A percentile compares a stretch with the other conserved stretches of the same genome.
Evolutionary conservation across 768 basidiomycete species (phyloP).

Genomic region (Calocybe gangraenosa): DNA sequence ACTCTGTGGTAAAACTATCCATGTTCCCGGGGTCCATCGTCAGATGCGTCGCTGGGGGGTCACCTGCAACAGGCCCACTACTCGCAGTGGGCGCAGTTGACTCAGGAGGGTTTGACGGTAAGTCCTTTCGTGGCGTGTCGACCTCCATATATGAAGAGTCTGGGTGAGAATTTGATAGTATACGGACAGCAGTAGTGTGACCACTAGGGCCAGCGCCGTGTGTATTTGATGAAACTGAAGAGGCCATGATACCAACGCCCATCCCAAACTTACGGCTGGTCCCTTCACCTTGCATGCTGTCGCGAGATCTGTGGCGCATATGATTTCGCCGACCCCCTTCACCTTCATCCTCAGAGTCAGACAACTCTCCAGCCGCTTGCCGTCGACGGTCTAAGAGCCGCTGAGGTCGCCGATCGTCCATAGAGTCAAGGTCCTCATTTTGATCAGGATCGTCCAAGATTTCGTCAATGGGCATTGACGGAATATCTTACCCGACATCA

Average conservation of each 20-base stretch:
- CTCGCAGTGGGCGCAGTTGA: neutral
- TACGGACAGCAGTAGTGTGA: conserved; percentile 50
- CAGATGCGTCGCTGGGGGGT: conserved; percentile 5
- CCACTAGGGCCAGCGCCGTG: conserved; percentile 78
- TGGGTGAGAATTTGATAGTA: conserved; percentile 30
- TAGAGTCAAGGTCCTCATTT: conserved; percentile 79
- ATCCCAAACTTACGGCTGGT: conserved; percentile 57
- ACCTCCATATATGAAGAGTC: conserved; percentile 35
- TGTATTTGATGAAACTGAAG: conserved; percentile 47
- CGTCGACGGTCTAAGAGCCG: conserved; percentile 76
- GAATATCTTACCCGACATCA: conserved; percentile 59
- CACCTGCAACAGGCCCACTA: conserved; percentile 1
- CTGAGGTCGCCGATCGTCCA: conserved; percentile 72
- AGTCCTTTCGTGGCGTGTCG: conserved; percentile 28
- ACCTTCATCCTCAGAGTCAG: conserved; percentile 98
- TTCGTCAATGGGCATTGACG: conserved; percentile 79
- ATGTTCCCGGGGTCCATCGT: conserved; percentile 16
- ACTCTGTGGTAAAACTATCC: conserved; percentile 16
- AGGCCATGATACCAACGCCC: conserved; percentile 67
- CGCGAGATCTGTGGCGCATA: conserved; percentile 50
- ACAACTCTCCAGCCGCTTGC: conserved; percentile 85
- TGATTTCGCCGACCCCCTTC: conserved; percentile 79
- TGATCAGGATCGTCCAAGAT: conserved; percentile 75
- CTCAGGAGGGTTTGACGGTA: conserved; percentile 17
- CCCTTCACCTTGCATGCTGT: conserved; percentile 40